Percentiles rank a stretch among this genome's conserved stretches.
Conservation (phyloP, 2,329 filamentous ascomycete species). For the Volutella citrinella region DNA sequence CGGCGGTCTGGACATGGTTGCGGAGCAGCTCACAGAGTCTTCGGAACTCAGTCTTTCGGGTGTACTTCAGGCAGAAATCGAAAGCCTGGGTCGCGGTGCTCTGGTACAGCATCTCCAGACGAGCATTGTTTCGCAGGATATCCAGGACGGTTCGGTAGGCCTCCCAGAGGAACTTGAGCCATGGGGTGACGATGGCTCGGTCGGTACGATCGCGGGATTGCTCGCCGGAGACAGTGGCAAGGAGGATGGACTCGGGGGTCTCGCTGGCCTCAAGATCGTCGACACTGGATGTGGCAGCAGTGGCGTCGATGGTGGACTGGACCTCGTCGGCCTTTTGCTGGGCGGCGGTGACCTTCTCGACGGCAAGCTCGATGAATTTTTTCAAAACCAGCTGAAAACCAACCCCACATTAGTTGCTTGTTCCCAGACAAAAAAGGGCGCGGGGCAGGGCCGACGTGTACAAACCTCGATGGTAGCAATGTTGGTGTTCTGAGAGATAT, state of each 20-base stretch:
- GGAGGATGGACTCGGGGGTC: constrained; percentile 95
- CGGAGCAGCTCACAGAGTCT: constrained; percentile 95
- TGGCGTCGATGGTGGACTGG: constrained; percentile 80
- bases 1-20: constrained; percentile 97
- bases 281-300: constrained; percentile 62
- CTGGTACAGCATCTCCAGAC: constrained; percentile 97
- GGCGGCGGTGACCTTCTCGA: constrained; percentile 92
- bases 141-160: constrained; percentile 98
- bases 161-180: constrained; percentile 99
- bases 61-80: constrained; percentile 97
- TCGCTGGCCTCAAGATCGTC: constrained; percentile 97
- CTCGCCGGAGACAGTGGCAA: constrained; percentile 96
- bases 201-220: constrained; percentile 97
- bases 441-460: constrained; percentile 1
- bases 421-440: constrained; percentile 6
- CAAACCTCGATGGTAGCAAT: constrained; percentile 90
- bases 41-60: constrained; percentile 98
- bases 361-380: constrained; percentile 95
- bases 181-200: constrained; percentile 95
- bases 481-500: constrained; percentile 98
- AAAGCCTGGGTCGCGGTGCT: constrained; percentile 97
- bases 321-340: constrained; percentile 96
- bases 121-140: constrained; percentile 98
- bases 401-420: constrained; percentile 17
- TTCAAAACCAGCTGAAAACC: constrained; percentile 82